Evolutionary conservation across 148 eudicot species (phyloP), one percentile per base, ranked within the genome.

Genomic region (Tetragonia tetragonoides): DNA sequence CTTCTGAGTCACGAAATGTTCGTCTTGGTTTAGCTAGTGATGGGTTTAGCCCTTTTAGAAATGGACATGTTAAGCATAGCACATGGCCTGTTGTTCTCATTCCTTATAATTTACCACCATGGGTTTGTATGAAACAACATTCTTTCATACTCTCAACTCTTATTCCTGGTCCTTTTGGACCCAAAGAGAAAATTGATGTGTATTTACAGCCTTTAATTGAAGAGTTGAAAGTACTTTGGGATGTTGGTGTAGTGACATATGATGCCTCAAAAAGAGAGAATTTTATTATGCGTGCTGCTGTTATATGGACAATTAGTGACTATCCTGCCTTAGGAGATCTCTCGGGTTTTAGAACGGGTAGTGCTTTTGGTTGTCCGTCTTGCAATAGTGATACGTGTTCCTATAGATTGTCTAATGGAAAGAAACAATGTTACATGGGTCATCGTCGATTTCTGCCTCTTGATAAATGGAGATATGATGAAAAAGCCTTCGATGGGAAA

Each of bases 231-330:
- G 0, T 28, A 4, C 24, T 79, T 2, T 79, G 76, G 76, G 70
- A 79, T 5, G 21, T 20, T n/a, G 76, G 81, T 71, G 72, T 64
- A 37, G 49, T 59, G 28, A 44, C 66, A 14, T 61, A 59, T 63
- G 76, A 78, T 61, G 23, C 75, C 17, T 39, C 16, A 8, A 39
- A 10, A 15, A 8, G 8, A 44, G 49, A 71, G 18, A 70, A 10
- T 1, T 78, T 70, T 17, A 57, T 5, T 6, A 7, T 78, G 68
- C 20, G 21, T 59, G 81, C n/a, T 1, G 51, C 66, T 20, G 63
- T 78, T 8, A 40, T 78, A 44, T 72, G 49, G 57, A 72, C 81
- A 10, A 78, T 72, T 24, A 72, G 53, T 78, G 70, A 78, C 15
- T 79, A 60, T 72, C 70, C 70, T 6, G 72, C 70, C 0, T 79